Conservation (phyloP, 257 asterid species). For the Capsicum pubescens region DNA sequence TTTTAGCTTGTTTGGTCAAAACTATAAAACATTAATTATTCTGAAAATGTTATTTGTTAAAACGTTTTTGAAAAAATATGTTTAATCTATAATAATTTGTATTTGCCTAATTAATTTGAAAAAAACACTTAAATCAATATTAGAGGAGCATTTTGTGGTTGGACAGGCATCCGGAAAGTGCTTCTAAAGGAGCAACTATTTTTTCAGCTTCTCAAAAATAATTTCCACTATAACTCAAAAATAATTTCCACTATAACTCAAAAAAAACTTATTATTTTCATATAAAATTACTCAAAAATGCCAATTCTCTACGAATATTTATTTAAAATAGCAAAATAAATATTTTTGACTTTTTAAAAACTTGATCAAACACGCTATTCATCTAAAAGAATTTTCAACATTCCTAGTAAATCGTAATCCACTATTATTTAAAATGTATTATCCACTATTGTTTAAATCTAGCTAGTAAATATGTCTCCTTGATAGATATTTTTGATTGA, state of each 20-base stretch:
- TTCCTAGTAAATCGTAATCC: not conserved
- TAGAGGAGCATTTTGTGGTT: not conserved
- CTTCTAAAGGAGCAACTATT: not conserved
- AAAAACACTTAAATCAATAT: not conserved
- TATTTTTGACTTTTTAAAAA: not conserved
- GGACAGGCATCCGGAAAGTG: not conserved
- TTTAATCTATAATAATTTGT: not conserved
- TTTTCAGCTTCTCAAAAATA: not conserved
- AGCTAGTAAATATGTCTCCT: not conserved
- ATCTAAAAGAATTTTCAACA: not conserved
- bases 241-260: too few species aligned
- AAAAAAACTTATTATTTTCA: too few species aligned
- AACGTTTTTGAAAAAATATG: not conserved
- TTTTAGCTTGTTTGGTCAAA: too few species aligned
- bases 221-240: too few species aligned
- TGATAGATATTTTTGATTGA: not conserved
- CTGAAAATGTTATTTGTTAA: not conserved
- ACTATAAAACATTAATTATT: not conserved
- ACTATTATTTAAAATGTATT: not conserved
- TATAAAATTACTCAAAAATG: too few species aligned
- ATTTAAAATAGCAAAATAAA: not conserved
- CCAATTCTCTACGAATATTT: too few species aligned
- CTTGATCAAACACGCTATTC: not conserved
- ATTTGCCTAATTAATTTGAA: not conserved
- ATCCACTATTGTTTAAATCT: not conserved